These are phyloP conservation scores for Lipomyces chichibuensis DNA, from an alignment of 805 yeast genomes.

Conservation along the genomic window DNA sequence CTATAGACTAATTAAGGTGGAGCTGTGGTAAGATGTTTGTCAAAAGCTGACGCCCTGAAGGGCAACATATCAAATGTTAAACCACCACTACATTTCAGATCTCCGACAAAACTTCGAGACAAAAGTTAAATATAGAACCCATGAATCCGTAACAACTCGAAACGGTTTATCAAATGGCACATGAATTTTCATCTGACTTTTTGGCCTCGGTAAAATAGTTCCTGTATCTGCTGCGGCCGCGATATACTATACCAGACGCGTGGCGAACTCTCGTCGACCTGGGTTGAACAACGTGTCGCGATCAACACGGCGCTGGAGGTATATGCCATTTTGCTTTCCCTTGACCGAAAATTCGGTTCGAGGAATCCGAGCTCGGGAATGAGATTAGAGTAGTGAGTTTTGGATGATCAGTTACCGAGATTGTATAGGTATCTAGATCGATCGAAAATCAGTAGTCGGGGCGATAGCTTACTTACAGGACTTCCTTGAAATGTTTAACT, in stretches of 20 bases:
- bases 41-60: too few species aligned
- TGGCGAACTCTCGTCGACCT: constrained; percentile 1
- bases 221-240: too few species aligned
- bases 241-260: not conserved
- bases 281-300: not conserved
- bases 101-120: not conserved
- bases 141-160: not conserved
- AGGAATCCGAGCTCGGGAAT: not conserved
- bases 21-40: too few species aligned
- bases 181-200: not conserved
- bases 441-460: too few species aligned
- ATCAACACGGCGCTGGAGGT: not conserved
- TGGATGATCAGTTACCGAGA: not conserved
- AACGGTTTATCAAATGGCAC: not conserved
- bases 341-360: not conserved
- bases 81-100: too few species aligned
- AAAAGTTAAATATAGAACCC: not conserved
- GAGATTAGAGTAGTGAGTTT: not conserved
- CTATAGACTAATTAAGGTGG: too few species aligned
- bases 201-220: too few species aligned
- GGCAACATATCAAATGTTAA: too few species aligned
- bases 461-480: too few species aligned
- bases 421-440: too few species aligned
- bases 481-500: too few species aligned
- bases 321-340: not conserved